These are phyloP conservation scores for Ophiostoma piceae DNA, from an alignment of 2,329 filamentous ascomycete genomes.

Conservation along the genomic window DNA sequence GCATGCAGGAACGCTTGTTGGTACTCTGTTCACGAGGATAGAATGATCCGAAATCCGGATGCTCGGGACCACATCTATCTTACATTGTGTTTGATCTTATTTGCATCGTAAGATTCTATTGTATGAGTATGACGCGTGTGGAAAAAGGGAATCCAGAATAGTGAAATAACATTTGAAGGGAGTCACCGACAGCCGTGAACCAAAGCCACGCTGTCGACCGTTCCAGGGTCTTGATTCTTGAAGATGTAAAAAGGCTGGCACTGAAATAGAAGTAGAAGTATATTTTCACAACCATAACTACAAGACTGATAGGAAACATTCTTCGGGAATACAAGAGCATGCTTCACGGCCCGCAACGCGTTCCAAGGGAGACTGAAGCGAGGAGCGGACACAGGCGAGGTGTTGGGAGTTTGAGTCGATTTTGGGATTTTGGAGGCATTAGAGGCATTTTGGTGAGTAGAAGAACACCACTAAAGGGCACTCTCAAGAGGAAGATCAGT, in stretches of 20 bases:
- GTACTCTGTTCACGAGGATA: background rate
- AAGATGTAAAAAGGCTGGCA: background rate
- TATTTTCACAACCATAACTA: too few species aligned
- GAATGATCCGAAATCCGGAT: background rate
- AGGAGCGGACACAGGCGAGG: slow-evolving; percentile 2
- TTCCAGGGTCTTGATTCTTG: slow-evolving; percentile 11
- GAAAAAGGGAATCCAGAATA: background rate
- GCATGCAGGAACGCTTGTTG: slow-evolving; percentile 9
- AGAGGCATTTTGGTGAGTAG: background rate
- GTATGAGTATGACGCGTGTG: background rate
- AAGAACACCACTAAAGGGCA: background rate
- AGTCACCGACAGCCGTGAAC: background rate
- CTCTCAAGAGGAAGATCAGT: background rate
- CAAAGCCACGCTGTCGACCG: slow-evolving; percentile 6
- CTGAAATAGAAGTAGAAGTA: background rate
- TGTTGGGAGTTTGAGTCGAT: background rate
- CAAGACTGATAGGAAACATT: background rate
- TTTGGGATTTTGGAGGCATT: background rate
- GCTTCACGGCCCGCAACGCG: slow-evolving; percentile 10
- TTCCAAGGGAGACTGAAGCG: slow-evolving; percentile 5
- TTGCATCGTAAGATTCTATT: background rate
- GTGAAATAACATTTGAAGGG: background rate
- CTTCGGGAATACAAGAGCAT: background rate
- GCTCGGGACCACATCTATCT: background rate
- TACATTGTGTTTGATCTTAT: background rate